phyloP scores from a whole-genome alignment of 1,284 basidiomycete genomes.

The Testicularia cyperi region DNA sequence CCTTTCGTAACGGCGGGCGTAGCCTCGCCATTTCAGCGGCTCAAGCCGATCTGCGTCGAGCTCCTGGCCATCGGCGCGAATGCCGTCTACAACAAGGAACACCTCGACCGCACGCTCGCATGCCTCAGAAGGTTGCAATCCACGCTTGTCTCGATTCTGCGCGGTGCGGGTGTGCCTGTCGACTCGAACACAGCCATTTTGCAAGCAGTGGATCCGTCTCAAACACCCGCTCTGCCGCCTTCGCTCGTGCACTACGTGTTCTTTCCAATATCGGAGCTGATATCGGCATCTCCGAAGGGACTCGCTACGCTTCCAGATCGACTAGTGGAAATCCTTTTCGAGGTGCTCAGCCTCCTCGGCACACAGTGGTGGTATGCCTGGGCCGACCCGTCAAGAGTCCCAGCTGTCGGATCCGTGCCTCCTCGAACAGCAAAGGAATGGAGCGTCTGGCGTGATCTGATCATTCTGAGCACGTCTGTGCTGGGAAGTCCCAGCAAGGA shows the following conservation, averaged over 20 bases:
- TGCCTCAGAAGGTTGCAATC: conserved; percentile 13
- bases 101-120: background rate
- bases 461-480: conserved; percentile 43
- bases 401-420: background rate
- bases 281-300: conserved; percentile 23
- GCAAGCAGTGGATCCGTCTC: background rate
- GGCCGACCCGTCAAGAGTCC: too few relatives aligned
- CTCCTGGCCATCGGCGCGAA: conserved; percentile 22
- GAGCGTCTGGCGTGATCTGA: conserved; percentile 52
- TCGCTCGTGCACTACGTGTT: conserved; percentile 54
- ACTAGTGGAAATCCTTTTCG: conserved; percentile 22
- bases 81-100: background rate
- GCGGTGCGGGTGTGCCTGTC: background rate
- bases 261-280: conserved; percentile 53
- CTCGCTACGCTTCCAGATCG: conserved; percentile 35
- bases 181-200: too few relatives aligned
- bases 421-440: conserved; percentile 7
- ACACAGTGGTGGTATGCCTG: conserved; percentile 51
- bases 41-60: conserved; percentile 48
- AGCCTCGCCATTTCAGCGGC: conserved; percentile 23
- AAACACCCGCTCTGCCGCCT: conserved; percentile 8
- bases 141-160: conserved; percentile 1
- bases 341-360: conserved; percentile 27
- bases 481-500: conserved; percentile 7
- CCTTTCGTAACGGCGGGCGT: too few relatives aligned